Conservation (phyloP, 2,329 filamentous ascomycete genomes). For the Cladosporium sp. region DNA sequence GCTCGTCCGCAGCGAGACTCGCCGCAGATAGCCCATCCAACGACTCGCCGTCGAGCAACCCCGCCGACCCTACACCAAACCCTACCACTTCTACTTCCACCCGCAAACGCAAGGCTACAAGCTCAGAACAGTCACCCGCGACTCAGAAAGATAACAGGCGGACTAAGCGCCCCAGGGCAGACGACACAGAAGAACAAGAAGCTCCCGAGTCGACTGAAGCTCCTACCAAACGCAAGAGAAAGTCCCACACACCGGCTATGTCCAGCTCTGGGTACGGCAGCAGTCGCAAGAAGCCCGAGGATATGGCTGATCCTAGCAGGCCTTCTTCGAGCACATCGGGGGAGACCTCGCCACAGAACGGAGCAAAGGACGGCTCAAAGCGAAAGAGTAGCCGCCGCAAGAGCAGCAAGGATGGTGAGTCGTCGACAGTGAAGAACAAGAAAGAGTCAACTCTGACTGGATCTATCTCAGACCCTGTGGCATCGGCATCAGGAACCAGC, state of each 20-base stretch:
- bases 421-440: background rate
- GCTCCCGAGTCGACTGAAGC: conserved; percentile 39
- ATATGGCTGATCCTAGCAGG: conserved; percentile 42
- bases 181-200: conserved; percentile 37
- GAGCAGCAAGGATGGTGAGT: conserved; percentile 47
- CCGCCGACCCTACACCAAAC: conserved; percentile 24
- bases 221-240: conserved; percentile 58
- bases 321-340: conserved; percentile 65
- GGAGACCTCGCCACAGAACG: conserved; percentile 56
- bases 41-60: conserved; percentile 38
- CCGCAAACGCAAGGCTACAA: conserved; percentile 74
- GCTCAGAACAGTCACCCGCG: conserved; percentile 53
- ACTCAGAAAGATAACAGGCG: conserved; percentile 39
- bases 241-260: conserved; percentile 58
- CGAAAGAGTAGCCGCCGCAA: conserved; percentile 76
- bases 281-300: conserved; percentile 18
- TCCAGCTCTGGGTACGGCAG: conserved; percentile 67
- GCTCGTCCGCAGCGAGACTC: conserved; percentile 79
- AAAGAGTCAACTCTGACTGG: conserved; percentile 18
- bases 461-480: conserved; percentile 37
- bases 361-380: conserved; percentile 64
- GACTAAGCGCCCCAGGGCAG: conserved; percentile 62
- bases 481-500: conserved; percentile 35
- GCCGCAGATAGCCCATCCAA: conserved; percentile 59
- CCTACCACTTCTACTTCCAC: conserved; percentile 43